Evolutionary conservation across 805 yeast genomes (phyloP).

Genomic region (Kuraishia ogatae): DNA sequence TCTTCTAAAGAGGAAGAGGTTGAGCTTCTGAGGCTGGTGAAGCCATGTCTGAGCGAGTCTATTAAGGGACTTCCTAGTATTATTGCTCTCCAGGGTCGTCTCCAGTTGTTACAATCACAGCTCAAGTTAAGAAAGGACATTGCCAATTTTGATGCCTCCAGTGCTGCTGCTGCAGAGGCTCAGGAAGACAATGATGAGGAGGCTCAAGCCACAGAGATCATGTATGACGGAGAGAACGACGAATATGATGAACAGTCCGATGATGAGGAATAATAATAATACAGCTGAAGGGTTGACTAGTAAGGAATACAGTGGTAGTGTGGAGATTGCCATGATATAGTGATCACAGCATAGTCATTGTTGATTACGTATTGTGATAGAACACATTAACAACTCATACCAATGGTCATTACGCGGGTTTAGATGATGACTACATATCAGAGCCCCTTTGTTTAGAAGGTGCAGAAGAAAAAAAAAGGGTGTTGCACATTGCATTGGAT

Average conservation of each 20-base stretch:
- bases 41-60: slow-evolving; percentile 45
- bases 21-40: slow-evolving; percentile 47
- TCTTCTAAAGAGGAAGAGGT: slow-evolving; percentile 42
- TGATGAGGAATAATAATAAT: background rate
- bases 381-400: too few species aligned
- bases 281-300: too few species aligned
- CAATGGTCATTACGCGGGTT: too few species aligned
- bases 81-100: slow-evolving; percentile 77
- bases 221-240: slow-evolving; percentile 27
- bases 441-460: too few species aligned
- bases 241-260: slow-evolving; percentile 14
- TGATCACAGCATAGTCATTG: too few species aligned
- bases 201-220: slow-evolving; percentile 9
- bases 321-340: too few species aligned
- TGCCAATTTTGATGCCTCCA: slow-evolving; percentile 24
- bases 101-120: slow-evolving; percentile 72
- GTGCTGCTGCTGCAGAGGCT: slow-evolving; percentile 15
- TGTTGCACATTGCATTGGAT: background rate
- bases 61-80: slow-evolving; percentile 55
- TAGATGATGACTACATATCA: too few species aligned
- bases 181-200: slow-evolving; percentile 29
- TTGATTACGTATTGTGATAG: too few species aligned
- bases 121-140: slow-evolving; percentile 55
- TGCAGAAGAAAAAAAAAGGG: background rate
- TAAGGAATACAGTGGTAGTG: too few species aligned